Conservation (phyloP, 1,284 basidiomycete species). For the Retiboletus flavoniger region DNA sequence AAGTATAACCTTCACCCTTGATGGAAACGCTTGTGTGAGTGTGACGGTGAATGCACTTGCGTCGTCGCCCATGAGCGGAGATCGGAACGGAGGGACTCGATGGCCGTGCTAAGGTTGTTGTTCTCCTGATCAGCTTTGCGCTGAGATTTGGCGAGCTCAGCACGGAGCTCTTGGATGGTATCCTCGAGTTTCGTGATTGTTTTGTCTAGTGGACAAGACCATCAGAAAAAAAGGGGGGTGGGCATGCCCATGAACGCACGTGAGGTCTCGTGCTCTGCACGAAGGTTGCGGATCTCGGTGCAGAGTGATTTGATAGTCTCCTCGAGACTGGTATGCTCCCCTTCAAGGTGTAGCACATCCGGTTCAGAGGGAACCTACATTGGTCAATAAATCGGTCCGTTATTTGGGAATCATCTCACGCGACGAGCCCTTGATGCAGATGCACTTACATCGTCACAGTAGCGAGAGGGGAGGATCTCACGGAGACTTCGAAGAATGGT, state of each 20-base stretch:
- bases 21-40: background rate
- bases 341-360: background rate
- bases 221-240: background rate
- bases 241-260: background rate
- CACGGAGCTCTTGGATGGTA: slow-evolving; percentile 9
- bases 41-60: background rate
- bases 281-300: slow-evolving; percentile 3
- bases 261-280: slow-evolving; percentile 5
- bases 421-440: background rate
- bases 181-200: slow-evolving; percentile 4
- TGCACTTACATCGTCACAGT: background rate
- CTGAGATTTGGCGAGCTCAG: background rate
- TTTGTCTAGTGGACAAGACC: background rate
- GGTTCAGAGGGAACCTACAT: background rate
- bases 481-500: background rate
- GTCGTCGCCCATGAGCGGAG: background rate
- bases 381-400: background rate
- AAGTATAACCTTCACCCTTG: background rate
- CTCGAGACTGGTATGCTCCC: background rate
- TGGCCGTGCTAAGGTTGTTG: background rate
- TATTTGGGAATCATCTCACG: no score
- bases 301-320: slow-evolving; percentile 2
- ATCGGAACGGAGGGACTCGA: slow-evolving; percentile 9
- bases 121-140: background rate
- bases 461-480: slow-evolving; percentile 1